Percentiles rank a stretch among this genome's conserved stretches.
Evolutionary conservation across 1,284 basidiomycete species (phyloP).

Genomic region (Apiotrichum montevideense): DNA sequence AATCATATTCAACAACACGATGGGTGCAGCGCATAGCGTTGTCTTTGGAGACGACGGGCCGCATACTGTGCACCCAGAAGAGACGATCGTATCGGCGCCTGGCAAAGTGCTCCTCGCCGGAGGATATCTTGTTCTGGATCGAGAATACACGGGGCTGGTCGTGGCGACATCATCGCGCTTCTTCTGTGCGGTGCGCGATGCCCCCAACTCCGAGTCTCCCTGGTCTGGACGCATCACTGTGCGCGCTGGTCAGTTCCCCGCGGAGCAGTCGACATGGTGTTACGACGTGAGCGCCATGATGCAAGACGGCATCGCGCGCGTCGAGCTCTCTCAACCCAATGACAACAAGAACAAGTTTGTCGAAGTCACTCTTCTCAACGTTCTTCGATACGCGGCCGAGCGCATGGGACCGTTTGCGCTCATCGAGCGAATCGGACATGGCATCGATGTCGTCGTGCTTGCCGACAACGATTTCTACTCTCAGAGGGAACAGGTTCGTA

Average conservation of each 20-base stretch:
- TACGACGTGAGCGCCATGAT: constrained; percentile 53
- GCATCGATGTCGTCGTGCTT: constrained; percentile 68
- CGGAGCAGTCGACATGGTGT: constrained; percentile 61
- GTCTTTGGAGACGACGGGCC: not conserved
- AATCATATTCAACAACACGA: not conserved
- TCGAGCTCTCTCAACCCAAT: constrained; percentile 7
- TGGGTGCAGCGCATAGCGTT: constrained; percentile 1
- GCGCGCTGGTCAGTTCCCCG: constrained; percentile 82
- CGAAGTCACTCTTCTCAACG: constrained; percentile 72
- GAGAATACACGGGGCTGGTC: constrained; percentile 71
- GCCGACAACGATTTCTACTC: constrained; percentile 99
- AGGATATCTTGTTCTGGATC: constrained; percentile 89
- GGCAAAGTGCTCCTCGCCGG: constrained; percentile 94
- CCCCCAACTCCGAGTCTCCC: not conserved
- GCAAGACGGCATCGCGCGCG: constrained; percentile 1
- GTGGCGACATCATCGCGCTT: constrained; percentile 89
- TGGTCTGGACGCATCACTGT: constrained; percentile 55
- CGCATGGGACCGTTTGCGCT: constrained; percentile 53
- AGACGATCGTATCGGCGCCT: constrained; percentile 73
- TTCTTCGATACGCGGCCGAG: constrained; percentile 62
- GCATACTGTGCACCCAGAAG: constrained; percentile 1
- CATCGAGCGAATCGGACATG: constrained; percentile 14
- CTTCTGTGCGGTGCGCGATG: constrained; percentile 58
- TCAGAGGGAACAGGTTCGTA: constrained; percentile 70
- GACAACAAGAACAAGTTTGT: constrained; percentile 75